A percentile compares a stretch with the other conserved stretches of the same genome.
phyloP scores from a whole-genome alignment of 441 rosid genomes.

The Pelargonium cotyledonis region DNA sequence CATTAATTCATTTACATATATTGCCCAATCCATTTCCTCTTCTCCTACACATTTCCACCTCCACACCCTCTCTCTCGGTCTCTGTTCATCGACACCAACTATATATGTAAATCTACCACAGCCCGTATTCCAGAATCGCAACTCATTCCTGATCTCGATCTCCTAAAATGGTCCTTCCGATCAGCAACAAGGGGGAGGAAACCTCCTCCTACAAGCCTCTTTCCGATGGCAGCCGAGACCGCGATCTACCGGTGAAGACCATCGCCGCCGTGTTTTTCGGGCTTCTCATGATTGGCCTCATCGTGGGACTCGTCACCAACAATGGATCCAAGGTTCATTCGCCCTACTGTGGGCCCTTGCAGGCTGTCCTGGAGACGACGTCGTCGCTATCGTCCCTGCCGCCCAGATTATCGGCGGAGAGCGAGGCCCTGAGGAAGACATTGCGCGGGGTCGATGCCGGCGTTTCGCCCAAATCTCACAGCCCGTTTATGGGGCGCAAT shows the following conservation, averaged over 20 bases:
- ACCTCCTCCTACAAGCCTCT: neutral
- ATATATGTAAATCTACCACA: neutral
- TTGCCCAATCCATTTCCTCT: too few relatives aligned
- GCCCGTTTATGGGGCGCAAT: slow-evolving; percentile 10
- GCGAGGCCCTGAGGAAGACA: slow-evolving; percentile 17
- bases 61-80: neutral
- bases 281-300: neutral
- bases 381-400: neutral
- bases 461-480: slow-evolving; percentile 67
- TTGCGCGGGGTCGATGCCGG: slow-evolving; percentile 60
- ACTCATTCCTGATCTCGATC: neutral
- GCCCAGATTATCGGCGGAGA: neutral
- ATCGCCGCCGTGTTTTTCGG: neutral
- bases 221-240: neutral
- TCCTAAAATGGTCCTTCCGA: neutral
- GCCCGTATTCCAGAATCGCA: neutral
- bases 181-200: neutral
- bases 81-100: too few relatives aligned
- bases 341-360: neutral
- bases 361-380: neutral
- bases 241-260: neutral
- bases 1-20: neutral
- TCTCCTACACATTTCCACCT: neutral
- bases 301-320: neutral
- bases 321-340: neutral